phyloP scores from a whole-genome alignment of 1,139 yeast species.

The Entelexis sorbosivorans region DNA sequence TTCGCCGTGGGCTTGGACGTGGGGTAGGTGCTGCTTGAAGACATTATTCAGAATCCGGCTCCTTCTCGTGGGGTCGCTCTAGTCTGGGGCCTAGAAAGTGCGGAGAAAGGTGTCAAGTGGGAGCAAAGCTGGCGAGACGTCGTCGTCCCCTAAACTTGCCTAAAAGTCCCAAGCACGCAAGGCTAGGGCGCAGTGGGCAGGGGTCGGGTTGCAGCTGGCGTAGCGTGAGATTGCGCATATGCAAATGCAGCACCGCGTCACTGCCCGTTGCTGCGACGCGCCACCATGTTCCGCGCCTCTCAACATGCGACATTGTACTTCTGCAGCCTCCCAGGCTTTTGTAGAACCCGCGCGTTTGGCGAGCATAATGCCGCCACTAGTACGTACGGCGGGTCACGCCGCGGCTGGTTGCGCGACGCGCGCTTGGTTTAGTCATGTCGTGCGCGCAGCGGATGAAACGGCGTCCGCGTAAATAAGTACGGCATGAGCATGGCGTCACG shows the following conservation, averaged over 20 bases:
- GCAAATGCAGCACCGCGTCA: background rate
- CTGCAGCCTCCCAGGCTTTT: no score
- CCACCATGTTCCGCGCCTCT: background rate
- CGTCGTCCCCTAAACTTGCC: conserved; percentile 3
- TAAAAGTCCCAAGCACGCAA: background rate
- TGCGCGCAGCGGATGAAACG: background rate
- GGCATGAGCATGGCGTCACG: no score
- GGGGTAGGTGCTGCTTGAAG: conserved; percentile 1
- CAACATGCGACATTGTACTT: no score
- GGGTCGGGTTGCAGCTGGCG: background rate
- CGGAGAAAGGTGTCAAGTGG: conserved; percentile 2
- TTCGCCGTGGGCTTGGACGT: background rate
- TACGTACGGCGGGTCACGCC: no score
- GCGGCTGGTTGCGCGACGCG: background rate
- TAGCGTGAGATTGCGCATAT: conserved; percentile 5
- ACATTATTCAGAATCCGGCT: background rate
- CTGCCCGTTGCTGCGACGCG: background rate
- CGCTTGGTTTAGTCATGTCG: background rate
- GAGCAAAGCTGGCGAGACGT: background rate
- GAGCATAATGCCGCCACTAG: no score
- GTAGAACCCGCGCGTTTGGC: no score
- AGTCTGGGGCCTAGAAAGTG: background rate
- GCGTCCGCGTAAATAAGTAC: no score
- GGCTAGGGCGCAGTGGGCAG: background rate
- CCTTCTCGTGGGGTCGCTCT: background rate